Evolutionary conservation across 805 yeast species (phyloP).

Genomic region (Ogataea neopini): DNA sequence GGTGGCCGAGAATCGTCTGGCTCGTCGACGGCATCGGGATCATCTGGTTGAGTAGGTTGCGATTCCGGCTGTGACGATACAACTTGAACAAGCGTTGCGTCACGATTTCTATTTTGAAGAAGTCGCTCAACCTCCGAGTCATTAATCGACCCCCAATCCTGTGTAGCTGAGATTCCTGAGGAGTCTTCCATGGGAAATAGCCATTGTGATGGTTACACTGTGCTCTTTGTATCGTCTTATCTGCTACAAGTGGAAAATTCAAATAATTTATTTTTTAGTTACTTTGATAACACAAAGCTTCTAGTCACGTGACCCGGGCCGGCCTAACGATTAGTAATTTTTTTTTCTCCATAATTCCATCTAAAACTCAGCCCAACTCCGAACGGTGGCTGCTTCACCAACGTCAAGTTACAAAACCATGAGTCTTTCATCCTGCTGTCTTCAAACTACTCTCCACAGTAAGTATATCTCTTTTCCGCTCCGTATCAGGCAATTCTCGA

Average conservation of each 20-base stretch:
- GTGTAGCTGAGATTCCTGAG: slow-evolving; percentile 27
- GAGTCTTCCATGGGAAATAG: slow-evolving; percentile 12
- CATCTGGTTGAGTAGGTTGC: slow-evolving; percentile 15
- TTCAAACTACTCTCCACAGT: slow-evolving; percentile 29
- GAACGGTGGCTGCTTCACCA: no score
- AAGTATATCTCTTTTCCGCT: slow-evolving; percentile 25
- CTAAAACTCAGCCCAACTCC: no score
- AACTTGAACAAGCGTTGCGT: slow-evolving; percentile 8
- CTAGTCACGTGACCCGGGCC: no score
- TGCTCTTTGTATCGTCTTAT: no score
- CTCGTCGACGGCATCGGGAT: neutral
- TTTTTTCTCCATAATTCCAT: no score
- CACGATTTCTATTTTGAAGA: slow-evolving; percentile 8
- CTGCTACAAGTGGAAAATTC: no score
- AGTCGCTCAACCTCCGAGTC: slow-evolving; percentile 25
- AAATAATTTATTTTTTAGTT: no score
- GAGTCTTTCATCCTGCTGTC: slow-evolving; percentile 14
- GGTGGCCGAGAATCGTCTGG: no score
- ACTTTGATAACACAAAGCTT: no score
- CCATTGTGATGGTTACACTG: no score
- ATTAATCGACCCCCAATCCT: slow-evolving; percentile 36
- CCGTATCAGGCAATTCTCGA: slow-evolving; percentile 18
- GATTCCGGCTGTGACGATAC: slow-evolving; percentile 17
- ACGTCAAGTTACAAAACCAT: no score
- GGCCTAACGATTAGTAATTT: no score